phyloP scores from a whole-genome alignment of 73 alveolate species.

The Paramecium sexaurelia region DNA sequence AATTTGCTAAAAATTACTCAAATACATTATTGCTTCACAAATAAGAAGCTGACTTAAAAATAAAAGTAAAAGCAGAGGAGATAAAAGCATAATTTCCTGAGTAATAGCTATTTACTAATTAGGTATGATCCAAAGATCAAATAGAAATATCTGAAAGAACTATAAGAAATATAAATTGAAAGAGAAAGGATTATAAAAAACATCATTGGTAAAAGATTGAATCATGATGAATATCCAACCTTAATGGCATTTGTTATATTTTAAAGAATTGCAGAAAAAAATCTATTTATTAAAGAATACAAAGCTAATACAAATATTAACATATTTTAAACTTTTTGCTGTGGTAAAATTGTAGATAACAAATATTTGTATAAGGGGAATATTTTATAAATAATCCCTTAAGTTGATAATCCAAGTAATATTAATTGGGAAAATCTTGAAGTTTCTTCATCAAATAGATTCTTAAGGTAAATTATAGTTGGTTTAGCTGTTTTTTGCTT shows the following conservation, averaged over 20 bases:
- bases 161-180: slow-evolving; percentile 59
- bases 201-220: not conserved
- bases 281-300: slow-evolving; percentile 61
- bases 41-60: slow-evolving; percentile 63
- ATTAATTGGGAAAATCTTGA: slow-evolving; percentile 74
- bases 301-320: not conserved
- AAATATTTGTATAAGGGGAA: not conserved
- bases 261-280: slow-evolving; percentile 55
- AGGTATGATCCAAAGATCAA: not conserved
- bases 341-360: not conserved
- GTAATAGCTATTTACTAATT: not conserved
- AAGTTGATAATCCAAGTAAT: slow-evolving; percentile 71
- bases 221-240: slow-evolving; percentile 63
- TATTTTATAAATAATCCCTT: not conserved
- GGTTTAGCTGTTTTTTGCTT: slow-evolving; percentile 51
- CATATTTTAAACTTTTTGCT: not conserved
- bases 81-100: not conserved
- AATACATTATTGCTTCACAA: slow-evolving; percentile 40
- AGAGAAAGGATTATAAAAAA: slow-evolving; percentile 35
- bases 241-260: slow-evolving; percentile 72
- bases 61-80: slow-evolving; percentile 54
- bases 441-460: slow-evolving; percentile 41
- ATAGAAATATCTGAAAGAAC: slow-evolving; percentile 44
- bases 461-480: slow-evolving; percentile 29
- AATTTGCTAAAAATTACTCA: slow-evolving; percentile 57